Conservation (phyloP, 225 moss, liverwort and hornwort genomes). For the Physcomitrellopsis africana region DNA sequence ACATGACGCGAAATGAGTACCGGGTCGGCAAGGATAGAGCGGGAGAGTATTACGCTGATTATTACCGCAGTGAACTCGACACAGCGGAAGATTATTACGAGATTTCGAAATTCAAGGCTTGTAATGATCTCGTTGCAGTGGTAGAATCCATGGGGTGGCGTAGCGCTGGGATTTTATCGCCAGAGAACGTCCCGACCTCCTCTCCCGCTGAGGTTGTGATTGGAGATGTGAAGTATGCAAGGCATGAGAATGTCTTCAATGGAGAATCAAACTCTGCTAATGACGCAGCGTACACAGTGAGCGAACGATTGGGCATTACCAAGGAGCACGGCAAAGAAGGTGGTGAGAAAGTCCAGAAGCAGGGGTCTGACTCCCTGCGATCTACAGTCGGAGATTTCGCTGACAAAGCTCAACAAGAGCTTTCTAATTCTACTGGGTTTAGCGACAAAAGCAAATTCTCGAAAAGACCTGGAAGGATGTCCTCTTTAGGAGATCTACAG, state of each 20-base stretch:
- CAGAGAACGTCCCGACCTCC: background rate
- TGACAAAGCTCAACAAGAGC: background rate
- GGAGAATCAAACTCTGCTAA: background rate
- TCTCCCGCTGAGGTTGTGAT: slow-evolving; percentile 18
- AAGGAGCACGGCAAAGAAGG: background rate
- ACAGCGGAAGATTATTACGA: background rate
- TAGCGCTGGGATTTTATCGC: background rate
- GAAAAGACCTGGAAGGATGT: slow-evolving; percentile 4
- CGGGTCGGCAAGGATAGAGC: background rate
- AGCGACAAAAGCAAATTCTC: background rate
- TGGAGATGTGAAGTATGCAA: slow-evolving; percentile 36
- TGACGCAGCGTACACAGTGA: background rate
- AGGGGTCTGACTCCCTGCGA: background rate
- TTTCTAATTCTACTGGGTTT: slow-evolving; percentile 9
- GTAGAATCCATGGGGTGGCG: slow-evolving; percentile 38
- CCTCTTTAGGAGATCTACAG: slow-evolving; percentile 2
- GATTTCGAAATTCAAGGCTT: background rate
- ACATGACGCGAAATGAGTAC: background rate
- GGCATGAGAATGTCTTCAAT: background rate
- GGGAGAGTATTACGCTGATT: background rate
- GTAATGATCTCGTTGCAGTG: background rate
- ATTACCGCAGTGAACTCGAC: background rate
- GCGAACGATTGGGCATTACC: background rate
- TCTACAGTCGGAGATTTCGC: background rate
- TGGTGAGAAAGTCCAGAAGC: background rate